Evolutionary conservation across 495 filamentous ascomycete species (phyloP).

Genomic region (Glonium stellatum): DNA sequence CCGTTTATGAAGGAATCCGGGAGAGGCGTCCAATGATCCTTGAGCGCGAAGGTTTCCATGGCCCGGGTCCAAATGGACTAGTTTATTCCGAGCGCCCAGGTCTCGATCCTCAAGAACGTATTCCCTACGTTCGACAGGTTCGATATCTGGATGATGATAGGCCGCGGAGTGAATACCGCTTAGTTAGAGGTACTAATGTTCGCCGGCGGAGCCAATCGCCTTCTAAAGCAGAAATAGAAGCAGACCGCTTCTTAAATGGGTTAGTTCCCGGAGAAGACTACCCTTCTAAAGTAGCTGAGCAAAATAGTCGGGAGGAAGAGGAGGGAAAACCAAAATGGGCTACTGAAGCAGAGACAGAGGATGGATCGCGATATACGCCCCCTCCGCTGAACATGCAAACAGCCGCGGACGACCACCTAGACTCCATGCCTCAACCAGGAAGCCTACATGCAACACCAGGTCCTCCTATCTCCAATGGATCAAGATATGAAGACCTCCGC

Average conservation of each 20-base stretch:
- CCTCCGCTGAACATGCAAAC: constrained; percentile 8
- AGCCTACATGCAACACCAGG: constrained; percentile 2
- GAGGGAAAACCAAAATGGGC: background rate
- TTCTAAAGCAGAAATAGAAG: constrained; percentile 30
- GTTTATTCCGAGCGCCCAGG: constrained; percentile 6
- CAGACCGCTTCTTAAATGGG: constrained; percentile 40
- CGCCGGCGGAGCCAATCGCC: constrained; percentile 8
- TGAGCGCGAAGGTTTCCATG: constrained; percentile 9
- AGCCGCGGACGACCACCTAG: constrained; percentile 5
- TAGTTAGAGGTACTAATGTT: constrained; percentile 4
- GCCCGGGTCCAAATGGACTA: constrained; percentile 9
- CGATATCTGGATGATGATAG: constrained; percentile 13
- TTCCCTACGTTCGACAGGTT: constrained; percentile 1
- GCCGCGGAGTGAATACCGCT: constrained; percentile 14
- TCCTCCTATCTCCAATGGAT: constrained; percentile 17
- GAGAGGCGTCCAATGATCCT: constrained; percentile 13
- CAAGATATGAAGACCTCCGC: constrained; percentile 19
- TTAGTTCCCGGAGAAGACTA: constrained; percentile 28
- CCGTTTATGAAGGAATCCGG: constrained; percentile 16
- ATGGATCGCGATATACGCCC: constrained; percentile 22
- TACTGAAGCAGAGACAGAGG: constrained; percentile 11
- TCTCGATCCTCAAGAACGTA: constrained; percentile 10
- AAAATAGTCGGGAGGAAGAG: background rate
- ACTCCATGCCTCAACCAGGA: background rate
- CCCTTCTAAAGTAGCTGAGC: background rate